Conservation (phyloP, 257 asterid genomes). For the Paraleonurus japonicus region DNA sequence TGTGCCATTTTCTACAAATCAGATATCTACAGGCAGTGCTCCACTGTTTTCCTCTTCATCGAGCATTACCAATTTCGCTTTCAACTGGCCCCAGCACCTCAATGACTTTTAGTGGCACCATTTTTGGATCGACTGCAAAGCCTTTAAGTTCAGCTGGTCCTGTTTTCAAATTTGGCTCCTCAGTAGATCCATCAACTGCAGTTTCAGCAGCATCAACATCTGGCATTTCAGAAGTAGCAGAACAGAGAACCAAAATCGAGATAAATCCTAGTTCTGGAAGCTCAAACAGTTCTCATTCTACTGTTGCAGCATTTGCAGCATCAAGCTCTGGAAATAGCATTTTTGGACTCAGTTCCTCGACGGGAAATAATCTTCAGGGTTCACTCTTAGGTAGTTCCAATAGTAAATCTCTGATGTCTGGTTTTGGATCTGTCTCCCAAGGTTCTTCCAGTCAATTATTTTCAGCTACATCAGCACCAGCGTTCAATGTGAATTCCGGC, state of each 20-base stretch:
- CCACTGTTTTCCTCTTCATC: constrained; percentile 35
- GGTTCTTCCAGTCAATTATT: constrained; percentile 31
- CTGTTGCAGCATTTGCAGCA: constrained; percentile 33
- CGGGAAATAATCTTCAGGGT: constrained; percentile 36
- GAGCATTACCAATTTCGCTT: constrained; percentile 23
- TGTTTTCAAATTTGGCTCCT: constrained; percentile 37
- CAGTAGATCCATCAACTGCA: constrained; percentile 29
- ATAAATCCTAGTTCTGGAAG: constrained; percentile 33
- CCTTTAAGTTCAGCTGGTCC: constrained; percentile 33
- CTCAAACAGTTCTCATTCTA: constrained; percentile 26
- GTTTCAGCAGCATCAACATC: constrained; percentile 40
- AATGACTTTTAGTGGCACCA: constrained; percentile 29
- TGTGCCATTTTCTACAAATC: constrained; percentile 35
- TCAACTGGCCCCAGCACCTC: constrained; percentile 34
- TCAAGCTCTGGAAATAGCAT: constrained; percentile 38
- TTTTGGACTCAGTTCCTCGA: constrained; percentile 37
- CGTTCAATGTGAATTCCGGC: constrained; percentile 19
- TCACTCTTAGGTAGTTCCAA: constrained; percentile 36
- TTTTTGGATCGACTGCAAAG: constrained; percentile 36
- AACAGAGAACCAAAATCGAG: constrained; percentile 26
- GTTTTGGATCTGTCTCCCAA: constrained; percentile 26
- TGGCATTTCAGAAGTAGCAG: constrained; percentile 30
- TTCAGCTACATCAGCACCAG: constrained; percentile 38
- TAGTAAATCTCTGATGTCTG: constrained; percentile 30
- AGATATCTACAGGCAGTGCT: constrained; percentile 33